phyloP scores from a whole-genome alignment of 768 basidiomycete species.

The Trametes cinnabarina region DNA sequence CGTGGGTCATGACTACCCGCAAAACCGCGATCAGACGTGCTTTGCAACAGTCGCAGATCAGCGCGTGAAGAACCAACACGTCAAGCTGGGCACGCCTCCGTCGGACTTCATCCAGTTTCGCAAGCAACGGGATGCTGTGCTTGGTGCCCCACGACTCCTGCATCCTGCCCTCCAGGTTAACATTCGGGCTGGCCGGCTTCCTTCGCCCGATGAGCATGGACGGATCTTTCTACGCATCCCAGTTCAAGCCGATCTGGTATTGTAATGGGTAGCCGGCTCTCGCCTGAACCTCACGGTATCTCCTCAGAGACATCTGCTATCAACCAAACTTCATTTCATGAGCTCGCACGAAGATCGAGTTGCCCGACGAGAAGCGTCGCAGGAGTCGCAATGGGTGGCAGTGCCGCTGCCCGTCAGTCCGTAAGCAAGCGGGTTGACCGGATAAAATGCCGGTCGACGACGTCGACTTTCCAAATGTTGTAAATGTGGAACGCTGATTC shows the following conservation, averaged over 20 bases:
- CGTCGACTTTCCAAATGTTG: not conserved
- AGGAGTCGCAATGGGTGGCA: slow-evolving; percentile 1
- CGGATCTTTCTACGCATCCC: slow-evolving; percentile 28
- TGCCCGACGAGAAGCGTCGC: slow-evolving; percentile 8
- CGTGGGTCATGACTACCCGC: slow-evolving; percentile 40
- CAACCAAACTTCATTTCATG: not conserved
- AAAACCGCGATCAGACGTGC: slow-evolving; percentile 27
- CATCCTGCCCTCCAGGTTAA: slow-evolving; percentile 40
- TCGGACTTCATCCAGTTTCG: slow-evolving; percentile 32
- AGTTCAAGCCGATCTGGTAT: slow-evolving; percentile 13
- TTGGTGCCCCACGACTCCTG: slow-evolving; percentile 35
- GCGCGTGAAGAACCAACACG: slow-evolving; percentile 30
- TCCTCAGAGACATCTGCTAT: not conserved
- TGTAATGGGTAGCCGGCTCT: slow-evolving; percentile 3
- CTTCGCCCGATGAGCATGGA: slow-evolving; percentile 27
- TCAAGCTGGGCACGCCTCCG: slow-evolving; percentile 29
- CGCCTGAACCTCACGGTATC: not conserved
- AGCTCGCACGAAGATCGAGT: not conserved
- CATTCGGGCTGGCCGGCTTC: slow-evolving; percentile 37
- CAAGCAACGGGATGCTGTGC: slow-evolving; percentile 31
- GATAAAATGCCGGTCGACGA: not conserved
- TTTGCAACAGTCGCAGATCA: slow-evolving; percentile 37
- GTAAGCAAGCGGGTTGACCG: not conserved
- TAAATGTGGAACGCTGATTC: not conserved
- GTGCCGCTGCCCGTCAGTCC: not conserved